Evolutionary conservation across 1,284 basidiomycete genomes (phyloP), one percentile per base, ranked within the genome.

Genomic region (Leccinum subfulvum): DNA sequence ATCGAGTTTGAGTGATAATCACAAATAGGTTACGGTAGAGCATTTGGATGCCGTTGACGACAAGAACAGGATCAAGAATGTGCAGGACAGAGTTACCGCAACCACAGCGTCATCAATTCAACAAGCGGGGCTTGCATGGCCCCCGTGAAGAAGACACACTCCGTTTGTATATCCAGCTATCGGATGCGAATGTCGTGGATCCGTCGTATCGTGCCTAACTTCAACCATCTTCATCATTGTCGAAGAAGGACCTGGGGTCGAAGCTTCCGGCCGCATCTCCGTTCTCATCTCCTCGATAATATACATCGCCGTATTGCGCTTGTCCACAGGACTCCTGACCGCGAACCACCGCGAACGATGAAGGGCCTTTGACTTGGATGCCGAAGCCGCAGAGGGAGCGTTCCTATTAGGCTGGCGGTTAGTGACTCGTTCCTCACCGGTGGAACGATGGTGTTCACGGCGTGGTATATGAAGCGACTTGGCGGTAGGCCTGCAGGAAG

Each of bases 261-360:
- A 73, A 64, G n/a, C 61, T 60, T 49, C 54, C 62, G 8, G 59
- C 21, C 9, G n/a, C n/a, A 64, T 30, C 51, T 64, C 72, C 51
- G 62, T 62, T 55, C 73, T 69, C 64, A 73, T 61, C 54, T 68
- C 64, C 39, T 61, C 49, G 18, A 76, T 44, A 1, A 66, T 49
- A 1, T 61, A 44, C 66, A 65, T 65, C 23, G 74, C 13, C 3
- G 62, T 5, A 35, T 65, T 65, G 10, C 57, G 60, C 1, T 54
- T 59, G 4, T 54, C 18, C 3, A 16, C 13, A 13, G 37, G 39
- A 10, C 18, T 44, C 64, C 65, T 62, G 3, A 64, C 69, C 6
- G 65, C 65, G 4, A 65, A 66, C 18, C 73, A 75, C 44, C n/a
- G 64, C 5, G 72, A 73, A 33, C 74, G 72, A 44, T 71, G 74